phyloP scores from a whole-genome alignment of 345 rosid genomes.

The Eucalyptus lansdowneana region DNA sequence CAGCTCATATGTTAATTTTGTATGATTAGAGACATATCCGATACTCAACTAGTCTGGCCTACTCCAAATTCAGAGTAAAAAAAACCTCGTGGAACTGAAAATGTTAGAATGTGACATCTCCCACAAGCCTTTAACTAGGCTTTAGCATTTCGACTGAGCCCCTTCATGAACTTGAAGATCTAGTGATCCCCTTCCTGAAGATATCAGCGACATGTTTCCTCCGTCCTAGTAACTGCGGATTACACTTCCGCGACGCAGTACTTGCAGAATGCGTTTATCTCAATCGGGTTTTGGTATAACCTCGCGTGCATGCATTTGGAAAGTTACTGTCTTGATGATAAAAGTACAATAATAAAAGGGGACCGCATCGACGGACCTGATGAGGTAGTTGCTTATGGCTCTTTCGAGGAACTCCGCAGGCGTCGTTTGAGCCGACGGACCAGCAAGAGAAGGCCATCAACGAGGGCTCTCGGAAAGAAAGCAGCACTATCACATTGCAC shows the following conservation, averaged over 20 bases:
- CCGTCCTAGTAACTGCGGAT: not conserved
- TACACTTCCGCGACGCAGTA: not conserved
- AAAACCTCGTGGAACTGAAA: not conserved
- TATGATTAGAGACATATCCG: not conserved
- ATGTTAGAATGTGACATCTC: not conserved
- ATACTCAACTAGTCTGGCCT: not conserved
- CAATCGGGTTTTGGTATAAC: not conserved
- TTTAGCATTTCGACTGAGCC: not conserved
- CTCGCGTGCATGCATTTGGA: not conserved
- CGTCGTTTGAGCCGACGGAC: not conserved
- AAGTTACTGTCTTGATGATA: not conserved
- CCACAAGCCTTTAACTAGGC: not conserved
- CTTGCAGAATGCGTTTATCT: not conserved
- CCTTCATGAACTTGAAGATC: not conserved
- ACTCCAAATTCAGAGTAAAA: not conserved
- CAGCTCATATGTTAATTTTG: accelerated
- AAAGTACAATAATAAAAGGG: not conserved
- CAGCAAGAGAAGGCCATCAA: not conserved
- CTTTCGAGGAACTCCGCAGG: not conserved
- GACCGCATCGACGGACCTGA: not conserved
- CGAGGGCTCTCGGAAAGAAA: not conserved
- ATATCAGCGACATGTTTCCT: not conserved
- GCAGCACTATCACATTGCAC: not conserved
- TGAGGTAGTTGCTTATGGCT: not conserved
- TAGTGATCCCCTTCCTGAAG: not conserved